Evolutionary conservation across 1,284 basidiomycete species (phyloP).

Genomic region (Rhizopogon parksii): DNA sequence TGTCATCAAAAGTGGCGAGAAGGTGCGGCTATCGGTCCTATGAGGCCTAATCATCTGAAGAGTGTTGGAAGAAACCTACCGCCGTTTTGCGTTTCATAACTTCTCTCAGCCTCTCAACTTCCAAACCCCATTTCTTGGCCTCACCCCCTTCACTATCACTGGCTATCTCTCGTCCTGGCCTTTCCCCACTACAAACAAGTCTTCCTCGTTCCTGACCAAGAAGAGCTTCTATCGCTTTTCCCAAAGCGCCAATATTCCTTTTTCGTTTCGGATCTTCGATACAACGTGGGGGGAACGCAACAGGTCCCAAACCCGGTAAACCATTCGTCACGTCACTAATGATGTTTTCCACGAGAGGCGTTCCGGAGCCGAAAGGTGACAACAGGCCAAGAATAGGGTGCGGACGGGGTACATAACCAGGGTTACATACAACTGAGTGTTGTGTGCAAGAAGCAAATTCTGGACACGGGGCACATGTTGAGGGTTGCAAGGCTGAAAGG

Average conservation of each 20-base stretch:
- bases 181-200: constrained; percentile 60
- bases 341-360: constrained; percentile 35
- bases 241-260: constrained; percentile 70
- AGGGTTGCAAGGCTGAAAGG: constrained; percentile 54
- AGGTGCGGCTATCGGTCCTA: constrained; percentile 39
- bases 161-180: constrained; percentile 22
- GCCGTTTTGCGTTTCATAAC: constrained; percentile 49
- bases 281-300: constrained; percentile 77
- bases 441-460: constrained; percentile 71
- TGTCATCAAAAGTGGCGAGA: constrained; percentile 56
- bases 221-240: constrained; percentile 63
- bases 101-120: constrained; percentile 48
- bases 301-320: constrained; percentile 69
- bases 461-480: constrained; percentile 81
- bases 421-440: constrained; percentile 61
- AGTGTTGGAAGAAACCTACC: constrained; percentile 32
- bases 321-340: constrained; percentile 55
- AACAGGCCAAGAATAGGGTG: constrained; percentile 47
- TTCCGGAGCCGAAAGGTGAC: constrained; percentile 33
- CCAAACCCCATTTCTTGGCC: constrained; percentile 69
- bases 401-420: constrained; percentile 66
- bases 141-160: constrained; percentile 52
- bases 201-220: constrained; percentile 67
- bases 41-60: constrained; percentile 12
- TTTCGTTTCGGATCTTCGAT: constrained; percentile 78